Percentiles rank a stretch among this genome's conserved stretches.
Conservation (phyloP, 2,329 filamentous ascomycete species). For the Zasmidium citrigriseum region DNA sequence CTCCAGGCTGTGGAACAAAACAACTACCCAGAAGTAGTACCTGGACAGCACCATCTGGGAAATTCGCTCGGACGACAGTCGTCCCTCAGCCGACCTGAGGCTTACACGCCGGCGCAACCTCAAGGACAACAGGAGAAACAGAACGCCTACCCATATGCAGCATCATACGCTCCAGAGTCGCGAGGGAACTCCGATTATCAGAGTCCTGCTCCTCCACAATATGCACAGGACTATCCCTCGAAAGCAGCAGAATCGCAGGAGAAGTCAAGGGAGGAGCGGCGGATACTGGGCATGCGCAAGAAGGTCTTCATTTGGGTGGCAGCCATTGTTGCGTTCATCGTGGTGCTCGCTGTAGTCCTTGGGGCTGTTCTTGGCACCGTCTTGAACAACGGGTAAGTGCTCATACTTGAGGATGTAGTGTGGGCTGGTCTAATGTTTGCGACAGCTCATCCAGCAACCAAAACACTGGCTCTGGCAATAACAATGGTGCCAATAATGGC, state of each 20-base stretch:
- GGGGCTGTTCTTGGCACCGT: conserved; percentile 18
- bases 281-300: conserved; percentile 16
- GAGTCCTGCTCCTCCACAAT: conserved; percentile 5
- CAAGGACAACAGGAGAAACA: neutral
- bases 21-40: conserved; percentile 11
- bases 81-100: conserved; percentile 4
- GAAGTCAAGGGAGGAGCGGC: conserved; percentile 2
- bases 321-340: conserved; percentile 6
- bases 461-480: conserved; percentile 4
- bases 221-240: neutral
- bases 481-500: neutral
- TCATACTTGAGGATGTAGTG: too few relatives aligned
- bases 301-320: conserved; percentile 11
- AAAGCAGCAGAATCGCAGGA: conserved; percentile 1
- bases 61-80: neutral
- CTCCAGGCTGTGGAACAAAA: conserved; percentile 9
- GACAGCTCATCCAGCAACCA: neutral
- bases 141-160: neutral
- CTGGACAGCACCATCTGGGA: conserved; percentile 1
- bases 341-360: conserved; percentile 13
- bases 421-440: neutral
- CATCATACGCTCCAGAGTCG: neutral
- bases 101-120: neutral
- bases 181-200: neutral
- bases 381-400: neutral